Conservation (phyloP, 2,329 filamentous ascomycete species). For the Didymella exigua region DNA sequence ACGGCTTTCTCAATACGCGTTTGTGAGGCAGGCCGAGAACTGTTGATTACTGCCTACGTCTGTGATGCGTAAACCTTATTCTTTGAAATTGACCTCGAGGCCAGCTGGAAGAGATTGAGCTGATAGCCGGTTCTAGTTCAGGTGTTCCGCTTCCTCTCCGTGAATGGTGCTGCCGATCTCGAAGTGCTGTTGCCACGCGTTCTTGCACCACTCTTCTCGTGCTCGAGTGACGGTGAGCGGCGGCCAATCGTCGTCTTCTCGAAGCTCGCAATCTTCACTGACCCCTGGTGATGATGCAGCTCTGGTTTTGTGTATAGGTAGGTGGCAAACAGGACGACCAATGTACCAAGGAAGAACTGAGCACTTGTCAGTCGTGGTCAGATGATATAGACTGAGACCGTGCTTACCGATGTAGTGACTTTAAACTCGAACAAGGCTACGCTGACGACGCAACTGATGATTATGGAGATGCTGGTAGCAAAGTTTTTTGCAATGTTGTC, state of each 20-base stretch:
- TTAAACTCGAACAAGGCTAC: constrained; percentile 83
- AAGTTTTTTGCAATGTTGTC: constrained; percentile 95
- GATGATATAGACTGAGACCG: constrained; percentile 1
- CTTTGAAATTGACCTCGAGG: not conserved
- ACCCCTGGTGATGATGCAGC: constrained; percentile 57
- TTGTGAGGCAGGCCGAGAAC: not conserved
- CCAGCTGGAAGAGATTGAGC: not conserved
- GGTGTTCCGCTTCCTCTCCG: constrained; percentile 34
- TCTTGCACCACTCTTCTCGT: constrained; percentile 19
- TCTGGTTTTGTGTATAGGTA: constrained; percentile 81
- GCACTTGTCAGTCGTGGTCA: constrained; percentile 9
- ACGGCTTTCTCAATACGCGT: not conserved
- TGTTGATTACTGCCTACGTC: not conserved
- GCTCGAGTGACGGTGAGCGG: constrained; percentile 29
- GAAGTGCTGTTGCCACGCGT: constrained; percentile 16
- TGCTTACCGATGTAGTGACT: constrained; percentile 59
- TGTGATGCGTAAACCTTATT: not conserved
- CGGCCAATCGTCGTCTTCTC: constrained; percentile 73
- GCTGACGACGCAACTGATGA: constrained; percentile 84
- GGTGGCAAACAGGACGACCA: constrained; percentile 77
- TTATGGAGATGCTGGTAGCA: constrained; percentile 88
- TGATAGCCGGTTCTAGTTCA: constrained; percentile 12
- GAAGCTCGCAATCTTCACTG: constrained; percentile 72
- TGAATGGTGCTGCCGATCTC: constrained; percentile 31
- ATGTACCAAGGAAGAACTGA: constrained; percentile 82